A percentile compares a stretch with the other conserved stretches of the same genome.
These are phyloP conservation scores for Brassica napus DNA, from an alignment of 345 rosid genomes.

Conservation along the genomic window Da-Ae NC_063448.1:15741501-15742000, in stretches of 20 bases:
- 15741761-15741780: not conserved
- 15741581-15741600: too few relatives aligned
- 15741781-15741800: not conserved
- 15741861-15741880: not conserved
- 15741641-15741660: not conserved
- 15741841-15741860: too few relatives aligned
- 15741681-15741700: not conserved
- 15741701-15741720: not conserved
- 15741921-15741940: not conserved
- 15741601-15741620: too few relatives aligned
- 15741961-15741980: not conserved
- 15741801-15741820: not conserved
- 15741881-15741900: not conserved
- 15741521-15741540: too few relatives aligned
- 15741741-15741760: not conserved
- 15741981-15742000: conserved; percentile 4
- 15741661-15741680: not conserved
- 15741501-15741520: too few relatives aligned
- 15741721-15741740: not conserved
- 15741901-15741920: not conserved
- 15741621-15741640: too few relatives aligned
- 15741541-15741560: too few relatives aligned
- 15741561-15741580: too few relatives aligned
- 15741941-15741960: not conserved
- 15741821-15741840: not conserved